Base-by-base conservation (phyloP, 257 asterid genomes). In the Ocimum tenuiflorum region DNA sequence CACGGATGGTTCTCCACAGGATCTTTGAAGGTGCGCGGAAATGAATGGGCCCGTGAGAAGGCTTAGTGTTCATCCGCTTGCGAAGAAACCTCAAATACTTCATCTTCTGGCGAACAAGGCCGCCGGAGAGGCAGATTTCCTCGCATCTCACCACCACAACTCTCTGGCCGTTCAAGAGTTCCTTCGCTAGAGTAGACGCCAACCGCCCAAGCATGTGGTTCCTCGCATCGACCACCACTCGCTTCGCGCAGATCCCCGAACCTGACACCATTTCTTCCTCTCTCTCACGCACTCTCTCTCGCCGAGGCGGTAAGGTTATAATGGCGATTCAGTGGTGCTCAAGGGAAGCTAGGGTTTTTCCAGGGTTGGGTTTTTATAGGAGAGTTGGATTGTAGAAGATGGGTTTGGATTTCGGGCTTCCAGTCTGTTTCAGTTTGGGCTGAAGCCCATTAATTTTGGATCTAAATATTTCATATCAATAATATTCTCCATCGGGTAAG, bases 91-190 rank as follows among this genome's bases (percentile, higher is more conserved):
- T 56, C 64, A 74, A 15, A 23, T 77, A 80, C 65, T 80, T 80
- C 85, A 80, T 80, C 60, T 80, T 80, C 70, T 80, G 85, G 61
- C 85, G 82, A n/a, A 80, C 85, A 4, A 80, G 82, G 2, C 85
- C 85, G 20, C 85, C 85, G 0, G 85, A 80, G 0, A 80, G 74
- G 76, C 85, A 80, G 33, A 80, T 80, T 66, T 80, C 85, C 24
- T 80, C 85, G 42, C 82, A 77, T 5, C 86, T 63, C 10, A 75
- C 81, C 3, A 81, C 75, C 18, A 75, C 81, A 0, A 81, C 86
- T 11, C 13, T 75, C 69, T 81, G 81, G 5, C 86, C 86, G 24
- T 81, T 81, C 81, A 81, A 69, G 0, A 81, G 75, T 73, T 81
- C 86, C 22, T 81, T 81, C 2, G 86, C 86, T 12, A 72, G 4